These are phyloP conservation scores for Fusarium penzigii DNA, from an alignment of 2,329 filamentous ascomycete species.

Conservation along the genomic window DNA sequence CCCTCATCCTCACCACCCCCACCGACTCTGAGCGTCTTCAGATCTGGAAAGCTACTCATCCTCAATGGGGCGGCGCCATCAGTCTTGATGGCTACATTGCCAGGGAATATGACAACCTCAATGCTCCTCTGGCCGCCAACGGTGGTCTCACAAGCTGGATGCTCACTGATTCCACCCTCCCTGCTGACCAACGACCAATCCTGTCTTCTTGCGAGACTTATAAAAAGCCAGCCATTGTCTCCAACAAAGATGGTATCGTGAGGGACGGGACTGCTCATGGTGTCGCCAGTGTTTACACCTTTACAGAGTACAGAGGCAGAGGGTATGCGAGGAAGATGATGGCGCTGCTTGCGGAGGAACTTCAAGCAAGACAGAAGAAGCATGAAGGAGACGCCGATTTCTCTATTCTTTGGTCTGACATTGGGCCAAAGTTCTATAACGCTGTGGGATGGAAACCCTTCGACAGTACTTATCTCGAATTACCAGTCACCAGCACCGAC, in stretches of 20 bases:
- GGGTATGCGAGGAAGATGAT: conserved; percentile 82
- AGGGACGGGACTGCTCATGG: conserved; percentile 67
- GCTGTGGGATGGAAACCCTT: conserved; percentile 75
- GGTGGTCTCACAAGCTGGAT: conserved; percentile 66
- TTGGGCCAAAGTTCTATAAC: conserved; percentile 81
- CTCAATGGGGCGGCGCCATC: conserved; percentile 61
- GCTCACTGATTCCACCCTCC: conserved; percentile 49
- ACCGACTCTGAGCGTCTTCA: conserved; percentile 54
- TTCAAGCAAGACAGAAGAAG: conserved; percentile 33
- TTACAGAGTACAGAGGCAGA: conserved; percentile 63
- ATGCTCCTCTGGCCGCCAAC: conserved; percentile 57
- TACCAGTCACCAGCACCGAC: conserved; percentile 42
- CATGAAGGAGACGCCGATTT: conserved; percentile 51
- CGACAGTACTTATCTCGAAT: conserved; percentile 69
- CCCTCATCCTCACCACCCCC: conserved; percentile 57
- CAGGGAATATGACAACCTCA: conserved; percentile 59
- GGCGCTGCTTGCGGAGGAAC: conserved; percentile 55
- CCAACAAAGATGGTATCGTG: conserved; percentile 35
- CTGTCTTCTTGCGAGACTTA: conserved; percentile 66
- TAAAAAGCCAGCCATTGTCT: conserved; percentile 57
- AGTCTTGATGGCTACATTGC: conserved; percentile 56
- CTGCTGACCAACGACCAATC: conserved; percentile 49
- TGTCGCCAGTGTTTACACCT: conserved; percentile 78
- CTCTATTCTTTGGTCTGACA: conserved; percentile 83
- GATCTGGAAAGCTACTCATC: conserved; percentile 58